Evolutionary conservation across 2,329 filamentous ascomycete species (phyloP), one percentile per base, ranked within the genome.

Genomic region (Hirsutella thompsonii): DNA sequence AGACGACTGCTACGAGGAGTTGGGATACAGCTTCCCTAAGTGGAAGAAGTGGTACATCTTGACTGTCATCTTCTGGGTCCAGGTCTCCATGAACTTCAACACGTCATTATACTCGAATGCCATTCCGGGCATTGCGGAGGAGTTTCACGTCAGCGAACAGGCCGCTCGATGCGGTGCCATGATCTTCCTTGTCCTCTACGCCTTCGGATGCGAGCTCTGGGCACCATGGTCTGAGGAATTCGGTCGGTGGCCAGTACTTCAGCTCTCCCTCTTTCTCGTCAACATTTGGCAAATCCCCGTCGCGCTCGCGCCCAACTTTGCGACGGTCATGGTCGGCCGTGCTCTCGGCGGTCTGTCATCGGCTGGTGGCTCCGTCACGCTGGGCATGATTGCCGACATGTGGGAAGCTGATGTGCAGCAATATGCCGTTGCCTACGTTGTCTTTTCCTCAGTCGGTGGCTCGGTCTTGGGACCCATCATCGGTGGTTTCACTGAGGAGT

Each of bases 181-280:
- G 63, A 75, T 88, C 46, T 92, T 90, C 63, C 63, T 93, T 32
- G 71, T 92, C 39, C 60, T 79, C 2, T 92, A 93, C 57, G 85
- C 84, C 30, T 89, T 92, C 55, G 86, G 86, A 29, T 92, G 86
- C 57, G 86, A 92, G 59, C 70, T 90, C 0, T 92, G 86, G 86
- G 86, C 86, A 0, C 86, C 86, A 0, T 92, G 85, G 83, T 83
- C 77, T 36, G 86, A 93, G 57, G 86, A 92, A 53, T 68, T 90
- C 38, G 86, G 86, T 18, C 76, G 86, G 38, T 83, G 79, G 66
- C 80, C 80, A 2, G 73, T 92, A 42, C 68, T 90, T 19, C 85
- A 90, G 66, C 61, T 72, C 20, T 83, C 78, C 30, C 62, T 92
- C 41, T 72, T 83, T 47, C 64, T 92, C 10, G 83, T 89, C 58